Percentiles rank a stretch among this genome's conserved stretches.
These are phyloP conservation scores for Starmerella asiatica DNA, from an alignment of 805 yeast species.

Conservation along the genomic window DNA sequence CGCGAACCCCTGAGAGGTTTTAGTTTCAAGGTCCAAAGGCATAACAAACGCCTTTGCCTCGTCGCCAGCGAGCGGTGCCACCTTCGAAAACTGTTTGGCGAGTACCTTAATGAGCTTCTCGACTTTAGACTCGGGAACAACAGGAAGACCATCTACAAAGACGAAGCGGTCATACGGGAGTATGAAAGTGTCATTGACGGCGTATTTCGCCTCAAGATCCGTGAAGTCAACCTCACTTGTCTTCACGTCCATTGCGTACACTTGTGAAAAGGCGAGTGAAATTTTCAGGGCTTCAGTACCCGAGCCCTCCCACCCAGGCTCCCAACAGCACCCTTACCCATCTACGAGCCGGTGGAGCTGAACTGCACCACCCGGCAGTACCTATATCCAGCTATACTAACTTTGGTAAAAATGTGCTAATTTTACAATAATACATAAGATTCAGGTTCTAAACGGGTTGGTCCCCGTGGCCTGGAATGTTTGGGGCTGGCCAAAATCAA, in stretches of 20 bases:
- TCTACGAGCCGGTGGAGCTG: too few relatives aligned
- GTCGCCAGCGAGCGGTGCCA: conserved; percentile 48
- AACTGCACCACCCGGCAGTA: too few relatives aligned
- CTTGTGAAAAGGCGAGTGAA: not conserved
- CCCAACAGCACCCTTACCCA: too few relatives aligned
- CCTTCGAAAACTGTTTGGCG: conserved; percentile 60
- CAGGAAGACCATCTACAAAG: conserved; percentile 89
- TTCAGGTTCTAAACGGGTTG: conserved; percentile 17
- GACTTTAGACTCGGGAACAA: conserved; percentile 81
- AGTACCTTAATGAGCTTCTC: conserved; percentile 75
- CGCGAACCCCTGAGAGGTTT: conserved; percentile 65
- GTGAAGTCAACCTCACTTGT: conserved; percentile 49
- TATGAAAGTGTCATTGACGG: conserved; percentile 43
- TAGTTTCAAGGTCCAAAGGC: conserved; percentile 51
- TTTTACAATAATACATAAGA: too few relatives aligned
- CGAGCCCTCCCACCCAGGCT: too few relatives aligned
- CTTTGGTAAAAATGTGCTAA: too few relatives aligned
- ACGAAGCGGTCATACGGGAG: conserved; percentile 60
- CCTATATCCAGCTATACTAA: too few relatives aligned
- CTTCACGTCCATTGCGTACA: not conserved
- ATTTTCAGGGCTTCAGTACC: too few relatives aligned
- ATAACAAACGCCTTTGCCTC: conserved; percentile 42
- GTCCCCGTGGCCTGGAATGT: conserved; percentile 5
- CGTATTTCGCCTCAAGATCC: conserved; percentile 68
- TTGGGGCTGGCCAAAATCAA: conserved; percentile 16